Percentiles rank a stretch among this genome's conserved stretches.
phyloP scores from a whole-genome alignment of 495 filamentous ascomycete genomes.

The Tuber magnatum region DNA sequence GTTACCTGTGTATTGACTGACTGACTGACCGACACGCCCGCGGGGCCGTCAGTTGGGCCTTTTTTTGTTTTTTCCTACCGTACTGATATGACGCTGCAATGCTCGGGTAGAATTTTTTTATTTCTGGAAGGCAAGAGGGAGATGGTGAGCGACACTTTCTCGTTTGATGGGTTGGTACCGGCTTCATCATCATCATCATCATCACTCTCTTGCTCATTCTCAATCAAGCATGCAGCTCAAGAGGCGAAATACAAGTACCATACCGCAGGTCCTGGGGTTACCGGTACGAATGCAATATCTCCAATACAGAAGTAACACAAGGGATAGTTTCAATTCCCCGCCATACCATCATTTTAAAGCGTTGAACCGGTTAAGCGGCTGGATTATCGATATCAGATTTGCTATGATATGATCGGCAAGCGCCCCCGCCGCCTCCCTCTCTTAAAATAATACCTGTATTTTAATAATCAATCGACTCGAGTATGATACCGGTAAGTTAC shows the following conservation, averaged over 20 bases:
- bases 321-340: not conserved
- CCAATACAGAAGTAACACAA: not conserved
- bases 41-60: too few relatives aligned
- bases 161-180: not conserved
- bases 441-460: not conserved
- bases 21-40: too few relatives aligned
- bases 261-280: too few relatives aligned
- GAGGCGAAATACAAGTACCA: too few relatives aligned
- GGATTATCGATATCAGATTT: not conserved
- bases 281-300: too few relatives aligned
- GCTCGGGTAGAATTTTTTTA: not conserved
- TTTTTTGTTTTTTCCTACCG: not conserved
- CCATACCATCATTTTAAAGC: not conserved
- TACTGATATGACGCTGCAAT: not conserved
- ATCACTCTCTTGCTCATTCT: not conserved
- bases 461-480: not conserved
- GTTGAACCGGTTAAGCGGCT: not conserved
- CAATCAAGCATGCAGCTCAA: not conserved
- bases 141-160: not conserved
- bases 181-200: not conserved
- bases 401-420: not conserved
- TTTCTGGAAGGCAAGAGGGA: not conserved
- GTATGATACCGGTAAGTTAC: too few relatives aligned
- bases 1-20: not conserved
- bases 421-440: not conserved